These are phyloP conservation scores for Micractinium conductrix DNA, from an alignment of 139 green algal species.

Conservation along the genomic window DNA sequence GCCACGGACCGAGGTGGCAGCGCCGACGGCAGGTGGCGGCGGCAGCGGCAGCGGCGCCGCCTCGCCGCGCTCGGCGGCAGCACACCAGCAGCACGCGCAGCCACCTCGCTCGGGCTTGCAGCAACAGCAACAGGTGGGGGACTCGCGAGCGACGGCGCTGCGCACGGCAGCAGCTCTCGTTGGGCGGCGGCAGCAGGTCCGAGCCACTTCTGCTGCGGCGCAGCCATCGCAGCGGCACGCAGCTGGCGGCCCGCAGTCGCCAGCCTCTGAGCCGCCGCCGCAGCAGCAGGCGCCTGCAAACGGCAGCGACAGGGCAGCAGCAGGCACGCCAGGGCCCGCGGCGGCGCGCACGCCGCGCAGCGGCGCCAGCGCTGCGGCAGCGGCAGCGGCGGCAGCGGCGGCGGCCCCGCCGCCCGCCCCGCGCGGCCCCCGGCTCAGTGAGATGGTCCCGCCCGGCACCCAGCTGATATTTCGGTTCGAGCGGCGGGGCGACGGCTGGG, in stretches of 20 bases:
- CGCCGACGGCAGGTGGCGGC: neutral
- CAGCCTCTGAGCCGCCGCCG: neutral
- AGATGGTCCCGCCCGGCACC: too few relatives aligned
- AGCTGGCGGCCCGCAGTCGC: neutral
- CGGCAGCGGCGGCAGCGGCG: neutral
- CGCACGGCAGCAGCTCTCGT: too few relatives aligned
- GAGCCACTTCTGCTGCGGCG: neutral
- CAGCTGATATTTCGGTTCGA: conserved; percentile 68
- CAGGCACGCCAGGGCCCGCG: neutral
- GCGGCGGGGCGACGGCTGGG: conserved; percentile 63
- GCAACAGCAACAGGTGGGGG: conserved; percentile 15
- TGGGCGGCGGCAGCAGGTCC: neutral
- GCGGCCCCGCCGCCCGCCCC: too few relatives aligned
- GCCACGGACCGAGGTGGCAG: too few relatives aligned
- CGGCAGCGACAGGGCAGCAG: neutral
- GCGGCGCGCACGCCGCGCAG: neutral
- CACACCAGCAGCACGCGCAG: conserved; percentile 30
- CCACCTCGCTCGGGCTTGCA: neutral
- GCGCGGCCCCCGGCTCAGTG: too few relatives aligned
- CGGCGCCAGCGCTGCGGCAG: neutral
- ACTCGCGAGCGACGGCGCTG: too few relatives aligned
- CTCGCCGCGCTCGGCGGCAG: too few relatives aligned
- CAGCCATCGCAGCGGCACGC: neutral
- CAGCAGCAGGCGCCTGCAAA: neutral
- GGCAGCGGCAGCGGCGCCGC: neutral